Evolutionary conservation across 2,329 filamentous ascomycete genomes (phyloP).

Genomic region (Botrytis byssoidea): DNA sequence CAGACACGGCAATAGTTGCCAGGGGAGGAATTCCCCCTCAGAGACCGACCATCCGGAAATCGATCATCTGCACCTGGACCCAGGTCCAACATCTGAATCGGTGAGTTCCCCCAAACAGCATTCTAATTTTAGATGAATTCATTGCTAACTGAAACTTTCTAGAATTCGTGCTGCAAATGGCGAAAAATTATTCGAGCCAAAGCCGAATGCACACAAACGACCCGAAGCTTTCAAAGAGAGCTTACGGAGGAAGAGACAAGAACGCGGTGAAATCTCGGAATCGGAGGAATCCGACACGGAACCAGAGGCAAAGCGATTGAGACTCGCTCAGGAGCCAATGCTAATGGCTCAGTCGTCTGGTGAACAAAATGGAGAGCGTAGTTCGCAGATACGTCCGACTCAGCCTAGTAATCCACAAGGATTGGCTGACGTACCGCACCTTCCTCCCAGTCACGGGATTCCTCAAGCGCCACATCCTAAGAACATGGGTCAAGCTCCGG

Average conservation of each 20-base stretch:
- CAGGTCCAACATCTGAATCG: neutral
- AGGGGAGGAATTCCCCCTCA: neutral
- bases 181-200: neutral
- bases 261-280: neutral
- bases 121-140: neutral
- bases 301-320: neutral
- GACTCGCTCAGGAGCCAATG: neutral
- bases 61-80: neutral
- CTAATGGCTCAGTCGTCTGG: rapidly evolving
- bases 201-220: neutral
- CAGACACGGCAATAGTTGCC: neutral
- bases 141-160: neutral
- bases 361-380: neutral
- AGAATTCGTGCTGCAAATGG: neutral
- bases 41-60: neutral
- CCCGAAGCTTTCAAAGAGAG: rapidly evolving
- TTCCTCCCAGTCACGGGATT: rapidly evolving
- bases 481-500: neutral
- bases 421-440: neutral
- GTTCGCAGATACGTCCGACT: neutral
- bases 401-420: neutral
- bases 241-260: neutral
- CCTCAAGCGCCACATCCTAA: neutral
- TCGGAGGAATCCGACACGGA: rapidly evolving
- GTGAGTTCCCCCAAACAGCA: rapidly evolving